Evolutionary conservation across 805 yeast species (phyloP).

Genomic region (Metschnikowia vanudenii): DNA sequence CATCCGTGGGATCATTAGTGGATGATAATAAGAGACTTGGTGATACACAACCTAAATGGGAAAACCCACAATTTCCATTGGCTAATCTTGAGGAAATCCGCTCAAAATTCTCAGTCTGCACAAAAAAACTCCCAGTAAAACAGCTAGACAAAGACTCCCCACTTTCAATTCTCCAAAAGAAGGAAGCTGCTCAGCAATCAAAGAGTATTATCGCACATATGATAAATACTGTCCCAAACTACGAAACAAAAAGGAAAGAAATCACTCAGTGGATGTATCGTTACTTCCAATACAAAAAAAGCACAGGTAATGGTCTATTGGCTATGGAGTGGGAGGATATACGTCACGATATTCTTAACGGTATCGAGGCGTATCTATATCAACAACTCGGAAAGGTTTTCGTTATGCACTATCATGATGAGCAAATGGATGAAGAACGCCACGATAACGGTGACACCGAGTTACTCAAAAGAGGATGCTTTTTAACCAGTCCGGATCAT

Average conservation of each 20-base stretch:
- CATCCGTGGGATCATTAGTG: slow-evolving; percentile 16
- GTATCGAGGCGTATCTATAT: slow-evolving; percentile 37
- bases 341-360: slow-evolving; percentile 35
- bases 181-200: slow-evolving; percentile 23
- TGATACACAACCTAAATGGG: slow-evolving; percentile 11
- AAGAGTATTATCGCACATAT: slow-evolving; percentile 31
- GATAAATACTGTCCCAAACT: slow-evolving; percentile 27
- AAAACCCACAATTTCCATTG: slow-evolving; percentile 26
- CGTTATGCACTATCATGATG: slow-evolving; percentile 9
- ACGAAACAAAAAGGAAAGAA: slow-evolving; percentile 26
- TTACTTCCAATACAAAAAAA: slow-evolving; percentile 38
- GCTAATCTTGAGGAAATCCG: slow-evolving; percentile 16
- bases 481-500: slow-evolving; percentile 9
- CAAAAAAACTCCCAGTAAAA: slow-evolving; percentile 6
- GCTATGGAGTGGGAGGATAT: slow-evolving; percentile 46
- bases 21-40: slow-evolving; percentile 13
- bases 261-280: slow-evolving; percentile 32
- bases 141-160: slow-evolving; percentile 19
- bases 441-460: slow-evolving; percentile 15
- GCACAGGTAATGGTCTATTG: slow-evolving; percentile 33
- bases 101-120: slow-evolving; percentile 1
- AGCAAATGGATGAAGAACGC: slow-evolving; percentile 16
- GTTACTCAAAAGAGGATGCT: slow-evolving; percentile 9
- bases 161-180: slow-evolving; percentile 23
- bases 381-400: slow-evolving; percentile 31